Evolutionary conservation across 495 filamentous ascomycete species (phyloP).

Genomic region (Neurospora discreta): DNA sequence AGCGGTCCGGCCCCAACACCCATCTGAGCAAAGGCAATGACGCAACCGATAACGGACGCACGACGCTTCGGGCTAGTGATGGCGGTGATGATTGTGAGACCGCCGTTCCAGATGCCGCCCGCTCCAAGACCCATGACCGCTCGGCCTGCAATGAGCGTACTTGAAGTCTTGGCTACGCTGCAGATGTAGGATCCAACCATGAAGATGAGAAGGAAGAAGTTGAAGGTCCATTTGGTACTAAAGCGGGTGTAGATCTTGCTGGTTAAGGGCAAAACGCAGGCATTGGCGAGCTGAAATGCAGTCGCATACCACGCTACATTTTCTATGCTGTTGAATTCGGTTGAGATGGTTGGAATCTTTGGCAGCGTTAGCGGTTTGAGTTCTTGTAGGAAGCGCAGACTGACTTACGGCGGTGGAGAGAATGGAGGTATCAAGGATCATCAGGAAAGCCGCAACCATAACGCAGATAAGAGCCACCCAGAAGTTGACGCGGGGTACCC

Average conservation of each 20-base stretch:
- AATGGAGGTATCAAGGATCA: conserved; percentile 42
- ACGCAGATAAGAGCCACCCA: conserved; percentile 7
- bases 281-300: conserved; percentile 41
- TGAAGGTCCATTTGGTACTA: conserved; percentile 30
- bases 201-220: conserved; percentile 29
- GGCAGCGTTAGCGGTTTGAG: not conserved
- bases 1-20: conserved; percentile 59
- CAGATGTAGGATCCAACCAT: conserved; percentile 41
- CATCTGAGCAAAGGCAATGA: conserved; percentile 48
- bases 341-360: conserved; percentile 36
- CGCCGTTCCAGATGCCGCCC: conserved; percentile 29
- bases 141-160: conserved; percentile 42
- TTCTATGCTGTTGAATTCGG: conserved; percentile 32
- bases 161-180: conserved; percentile 33
- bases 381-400: not conserved
- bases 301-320: conserved; percentile 44
- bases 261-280: conserved; percentile 38
- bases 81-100: conserved; percentile 23
- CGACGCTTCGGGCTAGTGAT: conserved; percentile 27
- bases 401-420: conserved; percentile 33
- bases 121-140: conserved; percentile 42
- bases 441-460: conserved; percentile 32
- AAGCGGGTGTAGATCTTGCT: conserved; percentile 43
- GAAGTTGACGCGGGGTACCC: conserved; percentile 4
- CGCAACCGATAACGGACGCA: conserved; percentile 25